Conservation (phyloP, 768 basidiomycete species). For the Phallus indusiatus region DNA sequence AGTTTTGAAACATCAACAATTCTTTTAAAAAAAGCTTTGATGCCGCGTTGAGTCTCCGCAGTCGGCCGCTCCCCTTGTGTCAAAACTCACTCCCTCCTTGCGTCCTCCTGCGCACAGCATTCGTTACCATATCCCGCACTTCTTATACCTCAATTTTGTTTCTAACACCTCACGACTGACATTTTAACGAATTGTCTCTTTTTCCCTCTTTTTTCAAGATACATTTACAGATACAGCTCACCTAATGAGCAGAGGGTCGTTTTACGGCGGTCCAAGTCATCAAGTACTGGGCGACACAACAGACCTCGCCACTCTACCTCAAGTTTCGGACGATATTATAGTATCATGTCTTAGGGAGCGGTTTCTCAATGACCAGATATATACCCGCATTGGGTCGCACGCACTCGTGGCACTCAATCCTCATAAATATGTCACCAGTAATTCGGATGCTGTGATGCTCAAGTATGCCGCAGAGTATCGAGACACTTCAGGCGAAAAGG, state of each 20-base stretch:
- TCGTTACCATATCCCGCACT: not conserved
- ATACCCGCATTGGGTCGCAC: conserved; percentile 64
- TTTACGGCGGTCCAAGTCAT: conserved; percentile 30
- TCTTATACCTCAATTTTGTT: not conserved
- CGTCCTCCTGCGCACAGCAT: not conserved
- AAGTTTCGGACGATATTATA: conserved; percentile 74
- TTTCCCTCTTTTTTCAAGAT: not conserved
- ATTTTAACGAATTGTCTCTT: not conserved
- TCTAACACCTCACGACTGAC: not conserved
- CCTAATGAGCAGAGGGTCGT: conserved; percentile 9
- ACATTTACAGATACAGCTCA: not conserved
- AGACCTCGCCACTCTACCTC: conserved; percentile 59
- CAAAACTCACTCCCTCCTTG: not conserved
- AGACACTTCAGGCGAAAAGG: conserved; percentile 55
- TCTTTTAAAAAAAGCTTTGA: not conserved
- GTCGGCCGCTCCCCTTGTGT: not conserved
- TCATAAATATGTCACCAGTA: conserved; percentile 79
- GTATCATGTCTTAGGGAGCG: conserved; percentile 79
- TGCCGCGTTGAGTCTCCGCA: not conserved
- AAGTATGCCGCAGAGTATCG: conserved; percentile 84
- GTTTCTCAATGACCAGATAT: conserved; percentile 76
- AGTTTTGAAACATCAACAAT: not conserved
- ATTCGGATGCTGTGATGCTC: conserved; percentile 74
- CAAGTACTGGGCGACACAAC: conserved; percentile 63
- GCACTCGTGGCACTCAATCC: conserved; percentile 85